Evolutionary conservation across 805 yeast species (phyloP).

Genomic region (Ogataea nitratoaversa): DNA sequence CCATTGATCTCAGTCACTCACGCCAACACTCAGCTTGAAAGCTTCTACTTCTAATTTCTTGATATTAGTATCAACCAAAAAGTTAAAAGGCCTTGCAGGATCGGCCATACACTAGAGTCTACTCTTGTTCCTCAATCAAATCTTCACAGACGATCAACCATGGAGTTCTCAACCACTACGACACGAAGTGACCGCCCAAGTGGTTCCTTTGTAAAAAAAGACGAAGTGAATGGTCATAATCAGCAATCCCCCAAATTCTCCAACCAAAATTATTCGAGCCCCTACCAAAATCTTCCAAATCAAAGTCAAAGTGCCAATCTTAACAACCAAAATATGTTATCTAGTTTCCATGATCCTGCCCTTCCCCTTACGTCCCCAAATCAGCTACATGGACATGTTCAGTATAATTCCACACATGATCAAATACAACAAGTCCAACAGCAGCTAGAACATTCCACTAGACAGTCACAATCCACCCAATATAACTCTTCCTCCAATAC

Average conservation of each 20-base stretch:
- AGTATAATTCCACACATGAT: constrained; percentile 3
- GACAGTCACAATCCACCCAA: neutral
- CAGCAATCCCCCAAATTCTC: neutral
- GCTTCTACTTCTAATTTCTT: too few relatives aligned
- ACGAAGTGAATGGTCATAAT: neutral
- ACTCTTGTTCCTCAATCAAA: too few relatives aligned
- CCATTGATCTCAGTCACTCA: too few relatives aligned
- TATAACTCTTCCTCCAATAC: neutral
- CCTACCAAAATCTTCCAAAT: constrained; percentile 1
- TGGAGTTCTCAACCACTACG: neutral
- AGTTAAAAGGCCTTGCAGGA: too few relatives aligned
- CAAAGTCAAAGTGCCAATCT: neutral
- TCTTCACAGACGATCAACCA: neutral
- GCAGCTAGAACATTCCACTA: constrained; percentile 1
- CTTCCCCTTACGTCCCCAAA: neutral
- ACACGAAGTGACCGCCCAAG: neutral
- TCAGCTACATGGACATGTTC: constrained; percentile 5
- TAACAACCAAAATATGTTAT: neutral
- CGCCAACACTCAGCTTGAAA: neutral
- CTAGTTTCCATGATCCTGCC: neutral
- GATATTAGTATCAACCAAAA: too few relatives aligned
- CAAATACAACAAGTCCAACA: constrained; percentile 7
- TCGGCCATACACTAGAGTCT: too few relatives aligned
- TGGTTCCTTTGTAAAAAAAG: too few relatives aligned
- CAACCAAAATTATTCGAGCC: neutral